Percentiles rank a stretch among this genome's conserved stretches.
phyloP scores from a whole-genome alignment of 352 stramenopile species.

The Phytophthora citricola region DNA sequence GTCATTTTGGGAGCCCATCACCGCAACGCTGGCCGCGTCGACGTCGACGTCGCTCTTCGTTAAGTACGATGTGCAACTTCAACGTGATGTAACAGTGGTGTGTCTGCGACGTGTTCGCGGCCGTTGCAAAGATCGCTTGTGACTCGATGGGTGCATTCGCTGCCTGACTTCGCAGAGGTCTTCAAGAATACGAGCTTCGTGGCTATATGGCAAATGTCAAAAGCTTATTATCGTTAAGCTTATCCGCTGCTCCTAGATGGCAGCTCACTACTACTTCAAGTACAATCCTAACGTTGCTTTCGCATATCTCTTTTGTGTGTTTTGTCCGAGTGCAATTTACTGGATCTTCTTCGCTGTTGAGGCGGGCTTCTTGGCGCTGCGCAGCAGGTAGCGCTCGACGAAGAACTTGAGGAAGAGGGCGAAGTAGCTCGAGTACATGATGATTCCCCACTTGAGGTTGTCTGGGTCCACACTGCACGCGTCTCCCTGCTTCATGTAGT shows the following conservation, averaged over 20 bases:
- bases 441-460: constrained; percentile 89
- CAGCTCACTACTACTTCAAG: constrained; percentile 36
- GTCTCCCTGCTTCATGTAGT: constrained; percentile 79
- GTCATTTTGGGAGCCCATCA: neutral
- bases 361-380: constrained; percentile 42
- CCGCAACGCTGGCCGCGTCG: neutral
- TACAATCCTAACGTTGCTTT: constrained; percentile 33
- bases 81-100: constrained; percentile 12
- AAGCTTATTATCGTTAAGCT: constrained; percentile 28
- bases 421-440: constrained; percentile 96
- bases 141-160: constrained; percentile 11
- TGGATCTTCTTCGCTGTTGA: constrained; percentile 48
- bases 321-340: constrained; percentile 24
- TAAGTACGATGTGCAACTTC: constrained; percentile 19
- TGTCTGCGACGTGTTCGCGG: constrained; percentile 19
- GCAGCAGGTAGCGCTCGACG: constrained; percentile 87
- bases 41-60: constrained; percentile 3
- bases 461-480: constrained; percentile 80
- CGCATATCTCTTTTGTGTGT: constrained; percentile 14
- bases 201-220: constrained; percentile 2
- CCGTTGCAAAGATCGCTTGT: constrained; percentile 16
- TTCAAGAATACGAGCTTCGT: too few relatives aligned
- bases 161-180: neutral
- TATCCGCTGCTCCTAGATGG: constrained; percentile 7
- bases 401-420: constrained; percentile 94